Evolutionary conservation across 2,329 filamentous ascomycete genomes (phyloP).

Genomic region (Pseudogymnoascus destructans): DNA sequence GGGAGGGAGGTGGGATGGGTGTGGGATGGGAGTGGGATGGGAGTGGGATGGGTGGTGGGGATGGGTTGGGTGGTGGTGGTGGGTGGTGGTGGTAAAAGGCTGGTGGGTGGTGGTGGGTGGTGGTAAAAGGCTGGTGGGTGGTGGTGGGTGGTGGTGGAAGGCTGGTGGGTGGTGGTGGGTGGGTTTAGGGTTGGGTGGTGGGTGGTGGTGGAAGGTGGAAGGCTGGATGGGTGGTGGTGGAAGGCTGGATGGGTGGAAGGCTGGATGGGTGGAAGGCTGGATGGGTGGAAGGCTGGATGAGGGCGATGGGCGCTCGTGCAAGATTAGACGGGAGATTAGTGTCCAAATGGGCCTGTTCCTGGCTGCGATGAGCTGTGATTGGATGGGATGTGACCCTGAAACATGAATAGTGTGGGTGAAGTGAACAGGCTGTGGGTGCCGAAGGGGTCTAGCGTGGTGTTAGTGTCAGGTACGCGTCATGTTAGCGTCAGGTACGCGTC

Average conservation of each 20-base stretch:
- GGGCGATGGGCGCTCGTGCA: background rate
- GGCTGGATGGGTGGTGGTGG: too few species aligned
- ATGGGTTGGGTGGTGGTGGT: background rate
- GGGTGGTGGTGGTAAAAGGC: too few species aligned
- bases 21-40: too few species aligned
- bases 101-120: background rate
- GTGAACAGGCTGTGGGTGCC: background rate
- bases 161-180: background rate
- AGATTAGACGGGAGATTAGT: constrained; percentile 4
- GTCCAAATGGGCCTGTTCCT: background rate
- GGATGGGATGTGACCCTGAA: background rate
- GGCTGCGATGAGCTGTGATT: background rate
- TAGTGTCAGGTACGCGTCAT: background rate
- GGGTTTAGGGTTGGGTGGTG: background rate
- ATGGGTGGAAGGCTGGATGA: constrained; percentile 2
- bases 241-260: background rate
- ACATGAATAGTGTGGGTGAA: background rate
- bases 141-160: background rate
- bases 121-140: background rate
- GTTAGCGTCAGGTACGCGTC: constrained; percentile 2
- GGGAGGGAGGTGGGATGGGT: too few species aligned
- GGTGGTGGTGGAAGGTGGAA: too few species aligned
- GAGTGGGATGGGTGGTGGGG: too few species aligned
- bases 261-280: background rate
- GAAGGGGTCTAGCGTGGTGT: background rate